Evolutionary conservation across 1,139 yeast genomes (phyloP).

Genomic region (Geotrichum siamense): DNA sequence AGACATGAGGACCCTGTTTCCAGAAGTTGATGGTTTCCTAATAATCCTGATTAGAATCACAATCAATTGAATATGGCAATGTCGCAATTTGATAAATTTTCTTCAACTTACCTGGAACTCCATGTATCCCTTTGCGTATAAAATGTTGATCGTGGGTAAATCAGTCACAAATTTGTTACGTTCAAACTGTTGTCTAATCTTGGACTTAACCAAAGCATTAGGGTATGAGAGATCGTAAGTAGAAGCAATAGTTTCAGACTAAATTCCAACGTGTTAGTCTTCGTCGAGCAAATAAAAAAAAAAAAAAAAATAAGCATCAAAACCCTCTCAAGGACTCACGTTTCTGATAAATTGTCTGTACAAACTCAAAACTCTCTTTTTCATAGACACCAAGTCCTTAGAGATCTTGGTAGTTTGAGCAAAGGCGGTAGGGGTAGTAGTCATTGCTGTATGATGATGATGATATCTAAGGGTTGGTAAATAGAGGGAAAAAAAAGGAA

Average conservation of each 20-base stretch:
- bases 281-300: too few relatives aligned
- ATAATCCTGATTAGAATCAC: neutral
- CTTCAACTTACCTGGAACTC: constrained; percentile 59
- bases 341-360: constrained; percentile 67
- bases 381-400: constrained; percentile 53
- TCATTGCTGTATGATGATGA: too few relatives aligned
- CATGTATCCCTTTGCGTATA: constrained; percentile 80
- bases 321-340: constrained; percentile 23
- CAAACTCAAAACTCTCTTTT: constrained; percentile 56
- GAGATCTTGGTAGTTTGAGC: constrained; percentile 77
- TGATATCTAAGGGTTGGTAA: too few relatives aligned
- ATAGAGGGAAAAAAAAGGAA: too few relatives aligned
- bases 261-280: neutral
- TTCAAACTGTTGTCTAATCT: constrained; percentile 84
- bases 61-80: neutral
- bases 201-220: constrained; percentile 57
- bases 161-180: constrained; percentile 70
- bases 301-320: neutral
- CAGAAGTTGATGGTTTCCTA: constrained; percentile 75
- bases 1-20: constrained; percentile 84
- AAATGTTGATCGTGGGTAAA: constrained; percentile 56
- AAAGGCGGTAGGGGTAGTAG: constrained; percentile 71
- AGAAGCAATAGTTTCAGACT: constrained; percentile 44
- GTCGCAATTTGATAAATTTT: neutral
- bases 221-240: constrained; percentile 80